phyloP scores from a whole-genome alignment of 2,329 filamentous ascomycete species.

The Trichoderma hamatum region DNA sequence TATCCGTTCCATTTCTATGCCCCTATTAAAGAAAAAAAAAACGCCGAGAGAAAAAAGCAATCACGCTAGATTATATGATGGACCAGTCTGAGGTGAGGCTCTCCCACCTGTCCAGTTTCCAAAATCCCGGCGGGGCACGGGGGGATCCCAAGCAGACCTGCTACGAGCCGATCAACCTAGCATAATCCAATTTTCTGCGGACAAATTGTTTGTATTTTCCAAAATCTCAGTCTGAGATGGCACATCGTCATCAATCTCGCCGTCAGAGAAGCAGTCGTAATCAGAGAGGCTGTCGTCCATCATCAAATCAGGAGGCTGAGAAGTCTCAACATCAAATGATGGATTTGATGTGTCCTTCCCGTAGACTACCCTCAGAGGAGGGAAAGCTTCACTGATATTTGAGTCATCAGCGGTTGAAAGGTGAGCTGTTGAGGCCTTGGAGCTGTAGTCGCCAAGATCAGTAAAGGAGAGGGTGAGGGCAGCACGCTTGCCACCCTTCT shows the following conservation, averaged over 20 bases:
- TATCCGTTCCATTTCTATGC: neutral
- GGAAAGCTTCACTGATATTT: constrained; percentile 32
- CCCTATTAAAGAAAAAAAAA: neutral
- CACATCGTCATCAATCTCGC: constrained; percentile 39
- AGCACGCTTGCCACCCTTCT: constrained; percentile 35
- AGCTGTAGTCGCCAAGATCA: constrained; percentile 46
- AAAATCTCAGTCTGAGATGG: constrained; percentile 39
- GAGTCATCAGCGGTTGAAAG: constrained; percentile 34
- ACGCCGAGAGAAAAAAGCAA: constrained; percentile 12
- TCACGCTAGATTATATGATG: constrained; percentile 35
- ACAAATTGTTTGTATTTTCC: constrained; percentile 36
- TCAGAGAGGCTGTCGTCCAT: constrained; percentile 40
- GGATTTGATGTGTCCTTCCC: constrained; percentile 42
- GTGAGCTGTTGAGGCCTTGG: constrained; percentile 38
- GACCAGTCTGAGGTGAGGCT: constrained; percentile 45
- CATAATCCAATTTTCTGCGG: constrained; percentile 47
- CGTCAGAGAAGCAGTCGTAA: constrained; percentile 44
- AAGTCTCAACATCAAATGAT: constrained; percentile 42
- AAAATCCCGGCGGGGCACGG: constrained; percentile 36
- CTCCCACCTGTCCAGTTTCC: constrained; percentile 35
- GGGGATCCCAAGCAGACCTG: constrained; percentile 45
- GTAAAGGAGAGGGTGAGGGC: constrained; percentile 49
- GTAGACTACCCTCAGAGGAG: constrained; percentile 46
- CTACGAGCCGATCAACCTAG: constrained; percentile 50
- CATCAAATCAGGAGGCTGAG: constrained; percentile 43